phyloP scores from a whole-genome alignment of 768 basidiomycete genomes.

The Hydnum rufescens region DNA sequence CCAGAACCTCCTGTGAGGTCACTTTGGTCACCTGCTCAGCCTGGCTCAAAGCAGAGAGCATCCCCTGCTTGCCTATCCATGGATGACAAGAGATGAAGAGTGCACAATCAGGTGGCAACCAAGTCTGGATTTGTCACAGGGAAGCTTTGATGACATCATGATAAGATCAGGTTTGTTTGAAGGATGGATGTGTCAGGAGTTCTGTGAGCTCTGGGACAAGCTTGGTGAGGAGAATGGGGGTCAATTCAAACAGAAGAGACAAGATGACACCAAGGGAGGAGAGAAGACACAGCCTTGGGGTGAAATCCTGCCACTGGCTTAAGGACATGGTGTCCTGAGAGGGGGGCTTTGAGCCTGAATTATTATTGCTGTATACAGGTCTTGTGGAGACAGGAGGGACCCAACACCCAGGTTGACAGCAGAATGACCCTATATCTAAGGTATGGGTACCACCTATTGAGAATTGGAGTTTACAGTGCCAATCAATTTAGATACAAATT shows the following conservation, averaged over 20 bases:
- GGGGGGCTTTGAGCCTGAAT: too few relatives aligned
- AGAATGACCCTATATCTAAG: too few relatives aligned
- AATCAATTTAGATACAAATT: too few relatives aligned
- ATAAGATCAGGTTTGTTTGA: conserved; percentile 31
- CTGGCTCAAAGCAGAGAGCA: conserved; percentile 53
- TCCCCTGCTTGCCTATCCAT: conserved; percentile 66
- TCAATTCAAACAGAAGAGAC: conserved; percentile 42
- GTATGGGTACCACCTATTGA: too few relatives aligned
- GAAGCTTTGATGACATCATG: conserved; percentile 31
- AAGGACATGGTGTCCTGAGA: not conserved
- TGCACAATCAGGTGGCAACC: conserved; percentile 19
- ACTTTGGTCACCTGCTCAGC: conserved; percentile 45
- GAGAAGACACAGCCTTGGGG: not conserved
- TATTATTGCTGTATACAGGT: too few relatives aligned
- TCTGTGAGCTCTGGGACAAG: conserved; percentile 26
- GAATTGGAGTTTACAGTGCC: too few relatives aligned
- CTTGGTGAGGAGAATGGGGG: conserved; percentile 30
- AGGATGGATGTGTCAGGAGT: conserved; percentile 9
- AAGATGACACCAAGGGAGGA: conserved; percentile 19
- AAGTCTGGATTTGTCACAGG: conserved; percentile 9
- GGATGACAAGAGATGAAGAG: conserved; percentile 71
- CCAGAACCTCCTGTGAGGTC: conserved; percentile 57
- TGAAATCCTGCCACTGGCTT: not conserved
- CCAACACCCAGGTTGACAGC: too few relatives aligned
- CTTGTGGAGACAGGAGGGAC: too few relatives aligned